phyloP scores from a whole-genome alignment of 176 grass and related monocot species.

The Raddia guianensis region DNA sequence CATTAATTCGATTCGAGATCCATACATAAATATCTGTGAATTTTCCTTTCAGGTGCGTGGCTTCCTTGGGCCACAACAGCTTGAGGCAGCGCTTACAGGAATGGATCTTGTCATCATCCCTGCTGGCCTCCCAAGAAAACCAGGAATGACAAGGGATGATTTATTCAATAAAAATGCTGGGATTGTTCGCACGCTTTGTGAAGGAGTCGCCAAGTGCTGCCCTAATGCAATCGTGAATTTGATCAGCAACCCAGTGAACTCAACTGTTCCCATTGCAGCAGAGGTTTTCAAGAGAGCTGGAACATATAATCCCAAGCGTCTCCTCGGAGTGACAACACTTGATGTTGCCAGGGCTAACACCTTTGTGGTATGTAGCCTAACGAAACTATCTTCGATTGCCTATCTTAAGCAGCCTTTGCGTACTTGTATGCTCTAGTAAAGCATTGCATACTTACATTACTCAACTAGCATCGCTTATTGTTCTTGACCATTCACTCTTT shows the following conservation, averaged over 20 bases:
- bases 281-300: conserved; percentile 98
- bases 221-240: conserved; percentile 82
- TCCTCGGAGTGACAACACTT: conserved; percentile 94
- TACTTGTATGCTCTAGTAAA: neutral
- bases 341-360: conserved; percentile 99
- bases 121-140: conserved; percentile 92
- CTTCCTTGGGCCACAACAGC: conserved; percentile 74
- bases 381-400: neutral
- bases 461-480: neutral
- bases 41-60: conserved; percentile 67
- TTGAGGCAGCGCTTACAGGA: conserved; percentile 87
- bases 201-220: conserved; percentile 79
- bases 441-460: neutral
- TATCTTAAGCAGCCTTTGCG: neutral
- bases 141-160: conserved; percentile 99
- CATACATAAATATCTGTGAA: conserved; percentile 11
- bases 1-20: neutral
- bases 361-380: conserved; percentile 79
- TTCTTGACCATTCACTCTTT: conserved; percentile 20
- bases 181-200: conserved; percentile 78
- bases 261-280: conserved; percentile 93
- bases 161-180: conserved; percentile 98
- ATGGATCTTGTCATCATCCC: conserved; percentile 98
- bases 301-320: conserved; percentile 79
- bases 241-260: conserved; percentile 99